A percentile compares a stretch with the other conserved stretches of the same genome.
Evolutionary conservation across 345 rosid species (phyloP).

Genomic region (Ceriops decandra): DNA sequence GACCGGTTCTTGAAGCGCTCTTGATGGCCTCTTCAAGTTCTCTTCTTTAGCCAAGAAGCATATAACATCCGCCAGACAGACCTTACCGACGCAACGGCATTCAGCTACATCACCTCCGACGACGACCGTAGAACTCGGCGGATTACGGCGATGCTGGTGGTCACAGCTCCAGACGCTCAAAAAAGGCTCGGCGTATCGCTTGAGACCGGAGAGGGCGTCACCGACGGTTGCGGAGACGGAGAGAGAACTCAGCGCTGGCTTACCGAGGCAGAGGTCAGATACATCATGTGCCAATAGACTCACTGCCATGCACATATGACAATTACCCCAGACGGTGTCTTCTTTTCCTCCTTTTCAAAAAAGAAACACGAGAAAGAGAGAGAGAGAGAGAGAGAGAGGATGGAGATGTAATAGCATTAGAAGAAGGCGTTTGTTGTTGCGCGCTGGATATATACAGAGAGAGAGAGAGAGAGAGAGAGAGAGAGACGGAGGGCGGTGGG

Average conservation of each 20-base stretch:
- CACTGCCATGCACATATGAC: conserved; percentile 52
- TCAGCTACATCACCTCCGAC: background rate
- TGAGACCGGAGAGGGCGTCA: conserved; percentile 50
- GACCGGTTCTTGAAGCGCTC: conserved; percentile 43
- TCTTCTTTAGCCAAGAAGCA: conserved; percentile 53
- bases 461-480: no score
- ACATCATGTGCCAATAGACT: conserved; percentile 40
- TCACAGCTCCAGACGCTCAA: conserved; percentile 67
- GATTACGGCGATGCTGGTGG: conserved; percentile 8
- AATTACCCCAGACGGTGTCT: background rate
- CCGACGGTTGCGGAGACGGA: conserved; percentile 51
- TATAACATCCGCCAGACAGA: conserved; percentile 59
- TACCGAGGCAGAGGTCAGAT: conserved; percentile 66
- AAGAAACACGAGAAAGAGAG: background rate
- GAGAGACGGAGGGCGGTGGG: background rate
- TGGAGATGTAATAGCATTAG: no score
- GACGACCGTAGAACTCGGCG: background rate
- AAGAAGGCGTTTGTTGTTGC: no score
- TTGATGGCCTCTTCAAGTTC: conserved; percentile 35
- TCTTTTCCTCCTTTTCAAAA: background rate
- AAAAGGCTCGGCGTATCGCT: conserved; percentile 34
- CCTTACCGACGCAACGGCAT: conserved; percentile 62
- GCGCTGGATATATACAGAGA: no score
- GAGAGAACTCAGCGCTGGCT: conserved; percentile 56
- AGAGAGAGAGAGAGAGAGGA: background rate